Evolutionary conservation across 768 basidiomycete species (phyloP).

Genomic region (Pseudohyphozyma bogoriensis): DNA sequence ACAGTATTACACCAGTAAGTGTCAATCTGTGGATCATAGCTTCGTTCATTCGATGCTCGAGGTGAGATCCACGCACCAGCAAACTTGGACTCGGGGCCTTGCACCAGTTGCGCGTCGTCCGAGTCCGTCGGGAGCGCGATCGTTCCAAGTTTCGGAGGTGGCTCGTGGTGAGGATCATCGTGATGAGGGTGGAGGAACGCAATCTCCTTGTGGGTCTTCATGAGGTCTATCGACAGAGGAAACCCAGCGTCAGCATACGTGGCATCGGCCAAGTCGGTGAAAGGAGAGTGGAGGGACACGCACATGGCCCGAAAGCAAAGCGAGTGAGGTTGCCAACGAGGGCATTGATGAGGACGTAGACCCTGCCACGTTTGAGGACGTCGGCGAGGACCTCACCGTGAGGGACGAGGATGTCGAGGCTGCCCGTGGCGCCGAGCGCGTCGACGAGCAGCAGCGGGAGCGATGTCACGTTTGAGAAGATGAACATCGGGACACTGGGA

Average conservation of each 20-base stretch:
- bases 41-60: too few relatives aligned
- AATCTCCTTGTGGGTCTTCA: background rate
- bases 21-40: too few relatives aligned
- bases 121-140: too few relatives aligned
- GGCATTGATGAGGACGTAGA: constrained; percentile 37
- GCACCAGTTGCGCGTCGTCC: too few relatives aligned
- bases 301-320: constrained; percentile 6
- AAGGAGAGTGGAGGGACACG: background rate
- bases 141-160: too few relatives aligned
- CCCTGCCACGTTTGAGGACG: constrained; percentile 32
- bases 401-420: constrained; percentile 32
- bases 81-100: too few relatives aligned
- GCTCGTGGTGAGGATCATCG: background rate
- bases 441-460: constrained; percentile 36
- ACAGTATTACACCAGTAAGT: too few relatives aligned
- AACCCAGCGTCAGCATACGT: background rate
- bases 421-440: constrained; percentile 34
- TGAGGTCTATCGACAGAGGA: background rate
- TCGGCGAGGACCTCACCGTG: constrained; percentile 24
- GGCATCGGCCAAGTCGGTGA: background rate
- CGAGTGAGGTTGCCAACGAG: constrained; percentile 36
- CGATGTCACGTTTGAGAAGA: constrained; percentile 39
- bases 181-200: background rate
- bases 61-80: too few relatives aligned
- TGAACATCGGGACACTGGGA: constrained; percentile 35